phyloP scores from a whole-genome alignment of 163 green algal genomes.

The Coccomyxa subellipsoidea region DNA sequence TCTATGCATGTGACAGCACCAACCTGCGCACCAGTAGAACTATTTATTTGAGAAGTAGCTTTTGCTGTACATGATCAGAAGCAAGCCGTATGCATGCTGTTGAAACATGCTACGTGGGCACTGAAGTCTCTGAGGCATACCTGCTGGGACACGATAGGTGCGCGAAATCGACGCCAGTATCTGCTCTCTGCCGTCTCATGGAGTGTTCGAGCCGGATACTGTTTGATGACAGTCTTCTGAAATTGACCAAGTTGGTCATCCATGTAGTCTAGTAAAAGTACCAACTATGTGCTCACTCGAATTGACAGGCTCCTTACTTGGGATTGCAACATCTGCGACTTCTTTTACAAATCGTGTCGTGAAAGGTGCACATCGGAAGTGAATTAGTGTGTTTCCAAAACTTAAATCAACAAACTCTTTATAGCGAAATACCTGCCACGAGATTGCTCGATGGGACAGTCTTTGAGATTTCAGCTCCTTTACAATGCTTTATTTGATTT shows the following conservation, averaged over 20 bases:
- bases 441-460: too few species aligned
- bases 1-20: slow-evolving; percentile 75
- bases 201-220: slow-evolving; percentile 58
- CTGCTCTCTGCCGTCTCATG: slow-evolving; percentile 81
- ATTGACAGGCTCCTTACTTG: too few species aligned
- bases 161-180: slow-evolving; percentile 78
- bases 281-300: background rate
- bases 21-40: slow-evolving; percentile 66
- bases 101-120: background rate
- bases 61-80: too few species aligned
- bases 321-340: too few species aligned
- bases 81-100: too few species aligned
- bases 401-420: too few species aligned
- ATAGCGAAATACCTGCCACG: too few species aligned
- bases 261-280: slow-evolving; percentile 20
- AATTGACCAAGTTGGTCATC: slow-evolving; percentile 62
- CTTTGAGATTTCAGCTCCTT: too few species aligned
- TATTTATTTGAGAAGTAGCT: too few species aligned
- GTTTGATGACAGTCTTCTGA: slow-evolving; percentile 59
- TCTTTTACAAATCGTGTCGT: too few species aligned
- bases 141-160: slow-evolving; percentile 64
- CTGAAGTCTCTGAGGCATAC: slow-evolving; percentile 25
- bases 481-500: background rate
- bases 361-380: too few species aligned
- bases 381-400: too few species aligned